Conservation (phyloP, 345 rosid species). For the Moricandia moricandioides region DNA sequence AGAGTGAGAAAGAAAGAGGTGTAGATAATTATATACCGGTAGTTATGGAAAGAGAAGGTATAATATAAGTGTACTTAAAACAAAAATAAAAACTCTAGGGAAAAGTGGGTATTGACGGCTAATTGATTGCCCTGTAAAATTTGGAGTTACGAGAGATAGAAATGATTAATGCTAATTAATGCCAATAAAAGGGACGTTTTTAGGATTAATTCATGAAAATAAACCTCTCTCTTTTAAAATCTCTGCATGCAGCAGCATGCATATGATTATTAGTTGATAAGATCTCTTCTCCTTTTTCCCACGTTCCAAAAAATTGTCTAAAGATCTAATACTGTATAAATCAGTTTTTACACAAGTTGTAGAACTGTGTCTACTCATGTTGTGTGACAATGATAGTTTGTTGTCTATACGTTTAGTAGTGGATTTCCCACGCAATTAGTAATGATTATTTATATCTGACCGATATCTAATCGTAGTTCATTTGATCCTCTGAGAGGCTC, state of each 20-base stretch:
- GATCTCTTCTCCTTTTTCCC: background rate
- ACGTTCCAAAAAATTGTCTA: conserved; percentile 7
- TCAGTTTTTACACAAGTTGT: background rate
- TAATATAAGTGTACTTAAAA: background rate
- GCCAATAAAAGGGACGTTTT: background rate
- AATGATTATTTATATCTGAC: background rate
- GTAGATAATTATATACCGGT: background rate
- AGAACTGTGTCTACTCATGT: background rate
- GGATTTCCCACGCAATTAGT: background rate
- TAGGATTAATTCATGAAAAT: background rate
- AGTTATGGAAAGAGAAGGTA: conserved; percentile 1
- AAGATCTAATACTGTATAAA: background rate
- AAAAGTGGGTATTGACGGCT: conserved; percentile 17
- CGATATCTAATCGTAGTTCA: background rate
- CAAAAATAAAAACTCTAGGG: background rate
- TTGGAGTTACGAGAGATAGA: conserved; percentile 28
- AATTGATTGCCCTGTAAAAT: conserved; percentile 16
- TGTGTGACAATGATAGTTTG: background rate
- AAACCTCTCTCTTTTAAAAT: background rate
- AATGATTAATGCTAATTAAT: conserved; percentile 20
- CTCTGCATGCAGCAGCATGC: conserved; percentile 1
- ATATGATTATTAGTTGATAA: conserved; percentile 11
- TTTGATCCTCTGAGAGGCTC: background rate
- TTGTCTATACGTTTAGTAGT: background rate
- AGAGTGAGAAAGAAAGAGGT: background rate